Conservation (phyloP, 192 early-diverging fungal species). For the Lobosporangium transversale region DNA sequence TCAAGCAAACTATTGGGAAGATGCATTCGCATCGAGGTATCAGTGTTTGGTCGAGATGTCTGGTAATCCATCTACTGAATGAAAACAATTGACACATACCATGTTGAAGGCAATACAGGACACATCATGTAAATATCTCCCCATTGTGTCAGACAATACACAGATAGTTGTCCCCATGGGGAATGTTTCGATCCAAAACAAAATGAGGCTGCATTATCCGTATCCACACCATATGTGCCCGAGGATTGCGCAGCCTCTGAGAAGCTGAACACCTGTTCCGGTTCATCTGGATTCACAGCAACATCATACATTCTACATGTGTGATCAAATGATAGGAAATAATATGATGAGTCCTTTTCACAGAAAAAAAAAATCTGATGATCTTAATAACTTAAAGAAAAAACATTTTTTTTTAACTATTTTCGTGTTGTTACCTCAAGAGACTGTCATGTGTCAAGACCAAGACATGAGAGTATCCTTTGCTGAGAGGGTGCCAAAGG, state of each 20-base stretch:
- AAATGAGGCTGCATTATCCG: constrained; percentile 56
- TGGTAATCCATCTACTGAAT: no score
- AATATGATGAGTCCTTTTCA: no score
- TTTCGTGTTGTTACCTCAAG: constrained; percentile 55
- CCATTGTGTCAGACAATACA: constrained; percentile 74
- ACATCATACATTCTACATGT: constrained; percentile 77
- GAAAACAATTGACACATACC: no score
- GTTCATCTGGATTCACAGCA: constrained; percentile 62
- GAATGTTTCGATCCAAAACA: constrained; percentile 57
- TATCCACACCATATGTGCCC: constrained; percentile 52
- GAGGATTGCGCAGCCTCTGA: constrained; percentile 28
- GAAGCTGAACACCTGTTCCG: constrained; percentile 75
- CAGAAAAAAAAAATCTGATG: no score
- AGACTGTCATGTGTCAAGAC: constrained; percentile 73
- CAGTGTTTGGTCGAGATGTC: no score
- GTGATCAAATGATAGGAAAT: neutral
- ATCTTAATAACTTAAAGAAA: neutral
- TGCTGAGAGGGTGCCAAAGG: constrained; percentile 84
- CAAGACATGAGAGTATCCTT: constrained; percentile 71
- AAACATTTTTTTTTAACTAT: neutral
- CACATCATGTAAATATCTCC: constrained; percentile 82
- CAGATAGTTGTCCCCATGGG: constrained; percentile 76
- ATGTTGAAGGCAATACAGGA: constrained; percentile 76
- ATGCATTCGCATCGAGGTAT: no score
- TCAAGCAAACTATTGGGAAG: constrained; percentile 18